Evolutionary conservation across 1,284 basidiomycete species (phyloP).

Genomic region (Xerocomus nothofagi): DNA sequence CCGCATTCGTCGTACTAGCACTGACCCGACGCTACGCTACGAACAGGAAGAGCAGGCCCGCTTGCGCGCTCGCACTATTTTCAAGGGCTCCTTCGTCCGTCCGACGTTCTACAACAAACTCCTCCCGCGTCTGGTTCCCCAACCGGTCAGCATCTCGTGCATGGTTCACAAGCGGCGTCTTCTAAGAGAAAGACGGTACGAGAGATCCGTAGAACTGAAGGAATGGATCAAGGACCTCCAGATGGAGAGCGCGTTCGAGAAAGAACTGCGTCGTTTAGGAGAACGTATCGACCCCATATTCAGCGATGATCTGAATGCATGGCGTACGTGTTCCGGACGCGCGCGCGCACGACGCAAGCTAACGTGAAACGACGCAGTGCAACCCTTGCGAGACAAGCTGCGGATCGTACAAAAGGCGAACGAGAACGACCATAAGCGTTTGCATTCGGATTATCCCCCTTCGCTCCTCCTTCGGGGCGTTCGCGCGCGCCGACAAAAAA

Average conservation of each 20-base stretch:
- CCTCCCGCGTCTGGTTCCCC: slow-evolving; percentile 75
- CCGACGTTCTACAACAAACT: slow-evolving; percentile 63
- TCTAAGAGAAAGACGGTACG: slow-evolving; percentile 49
- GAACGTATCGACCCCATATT: slow-evolving; percentile 20
- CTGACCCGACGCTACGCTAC: slow-evolving; percentile 1
- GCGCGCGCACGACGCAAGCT: neutral
- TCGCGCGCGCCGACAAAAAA: slow-evolving; percentile 55
- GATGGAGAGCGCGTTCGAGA: slow-evolving; percentile 59
- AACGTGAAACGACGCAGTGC: slow-evolving; percentile 21
- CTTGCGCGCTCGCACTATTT: slow-evolving; percentile 55
- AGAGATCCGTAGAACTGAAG: slow-evolving; percentile 32
- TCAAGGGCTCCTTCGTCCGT: slow-evolving; percentile 68
- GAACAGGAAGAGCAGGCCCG: slow-evolving; percentile 48
- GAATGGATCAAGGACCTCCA: slow-evolving; percentile 47
- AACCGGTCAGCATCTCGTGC: slow-evolving; percentile 64
- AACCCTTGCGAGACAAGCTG: slow-evolving; percentile 24
- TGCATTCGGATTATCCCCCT: slow-evolving; percentile 43
- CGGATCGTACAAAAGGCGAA: slow-evolving; percentile 35
- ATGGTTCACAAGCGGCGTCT: slow-evolving; percentile 66
- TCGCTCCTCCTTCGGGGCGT: slow-evolving; percentile 50
- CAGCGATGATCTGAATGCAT: slow-evolving; percentile 24
- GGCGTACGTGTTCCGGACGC: slow-evolving; percentile 21
- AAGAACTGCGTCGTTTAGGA: slow-evolving; percentile 30
- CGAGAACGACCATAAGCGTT: slow-evolving; percentile 42
- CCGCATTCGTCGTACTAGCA: neutral